Evolutionary conservation across 495 filamentous ascomycete genomes (phyloP).

Genomic region (Aspergillus nanangensis): DNA sequence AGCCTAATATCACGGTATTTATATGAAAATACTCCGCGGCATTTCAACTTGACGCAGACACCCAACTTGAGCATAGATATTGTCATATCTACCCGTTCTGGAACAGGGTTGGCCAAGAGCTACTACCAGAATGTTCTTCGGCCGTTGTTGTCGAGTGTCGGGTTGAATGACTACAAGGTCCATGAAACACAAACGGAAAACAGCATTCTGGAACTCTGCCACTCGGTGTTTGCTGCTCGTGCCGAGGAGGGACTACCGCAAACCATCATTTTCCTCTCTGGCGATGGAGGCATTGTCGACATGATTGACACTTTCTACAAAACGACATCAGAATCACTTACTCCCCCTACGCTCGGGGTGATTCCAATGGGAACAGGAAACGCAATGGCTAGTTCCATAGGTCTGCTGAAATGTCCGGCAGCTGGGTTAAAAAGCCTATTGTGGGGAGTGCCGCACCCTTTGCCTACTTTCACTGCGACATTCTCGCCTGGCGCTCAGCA

Average conservation of each 20-base stretch:
- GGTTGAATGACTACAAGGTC: constrained; percentile 38
- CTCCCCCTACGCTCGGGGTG: constrained; percentile 54
- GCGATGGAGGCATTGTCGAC: constrained; percentile 81
- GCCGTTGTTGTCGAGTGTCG: constrained; percentile 50
- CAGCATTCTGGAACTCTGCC: constrained; percentile 59
- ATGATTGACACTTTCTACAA: constrained; percentile 61
- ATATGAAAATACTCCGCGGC: constrained; percentile 16
- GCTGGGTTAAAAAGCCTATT: constrained; percentile 36
- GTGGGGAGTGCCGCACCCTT: constrained; percentile 43
- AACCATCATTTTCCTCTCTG: constrained; percentile 72
- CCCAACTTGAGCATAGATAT: constrained; percentile 47
- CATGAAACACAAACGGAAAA: constrained; percentile 53
- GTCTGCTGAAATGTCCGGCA: constrained; percentile 24
- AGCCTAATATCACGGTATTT: constrained; percentile 16
- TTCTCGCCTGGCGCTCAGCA: constrained; percentile 63
- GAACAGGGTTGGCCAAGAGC: constrained; percentile 53
- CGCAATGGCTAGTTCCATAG: constrained; percentile 71
- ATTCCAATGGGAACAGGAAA: constrained; percentile 86
- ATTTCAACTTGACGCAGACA: constrained; percentile 13
- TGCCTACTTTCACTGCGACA: constrained; percentile 48
- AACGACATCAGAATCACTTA: constrained; percentile 5
- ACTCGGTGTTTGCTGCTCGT: constrained; percentile 36
- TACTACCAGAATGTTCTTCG: constrained; percentile 55
- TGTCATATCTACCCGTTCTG: constrained; percentile 70
- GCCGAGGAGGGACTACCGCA: constrained; percentile 44